Evolutionary conservation across 2,329 filamentous ascomycete genomes (phyloP), one percentile per base, ranked within the genome.

Genomic region (Fusarium sp.): DNA sequence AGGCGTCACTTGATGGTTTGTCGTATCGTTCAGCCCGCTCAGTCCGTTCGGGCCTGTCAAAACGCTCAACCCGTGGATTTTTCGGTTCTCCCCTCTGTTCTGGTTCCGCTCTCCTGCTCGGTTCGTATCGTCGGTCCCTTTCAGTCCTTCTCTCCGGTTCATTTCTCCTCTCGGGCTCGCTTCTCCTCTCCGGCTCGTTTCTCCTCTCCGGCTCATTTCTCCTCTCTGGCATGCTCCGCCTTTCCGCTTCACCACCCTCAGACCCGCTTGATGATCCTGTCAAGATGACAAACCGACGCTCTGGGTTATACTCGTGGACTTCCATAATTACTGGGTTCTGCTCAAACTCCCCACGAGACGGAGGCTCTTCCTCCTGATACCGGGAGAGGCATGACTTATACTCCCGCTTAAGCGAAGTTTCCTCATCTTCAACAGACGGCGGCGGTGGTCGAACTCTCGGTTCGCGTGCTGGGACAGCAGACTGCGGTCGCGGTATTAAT

Each of bases 351-450:
- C 92, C 92, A 58, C 87, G 87, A 59, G 86, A 85, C 50, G 84
- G 83, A 28, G 87, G 84, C 60, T 90, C 88, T 69, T 91, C 90
- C 58, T 81, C 83, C 55, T 64, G 68, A 13, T 62, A 38, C 18
- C 68, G 73, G 43, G 71, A 50, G 51, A 70, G 13, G 54, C 51
- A 28, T 78, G 79, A 78, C 26, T 83, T 82, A 72, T 87, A 79
- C 75, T 94, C 92, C 75, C 85, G 88, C 7, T 86, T 86, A 38
- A 93, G 78, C 9, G 91, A 87, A 15, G 82, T 84, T 17, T 76
- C 81, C 77, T 93, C 92, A 75, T 94, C 91, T 76, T 95, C 92
- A 48, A 91, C 90, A 36, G 79, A 89, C 6, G 91, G 90, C 18
- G 84, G 83, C 2, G 91, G 91, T 7, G 91, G 89, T 75, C 82